Base-by-base conservation (phyloP, 305 asterid species). In the Fraxinus platypoda region DNA sequence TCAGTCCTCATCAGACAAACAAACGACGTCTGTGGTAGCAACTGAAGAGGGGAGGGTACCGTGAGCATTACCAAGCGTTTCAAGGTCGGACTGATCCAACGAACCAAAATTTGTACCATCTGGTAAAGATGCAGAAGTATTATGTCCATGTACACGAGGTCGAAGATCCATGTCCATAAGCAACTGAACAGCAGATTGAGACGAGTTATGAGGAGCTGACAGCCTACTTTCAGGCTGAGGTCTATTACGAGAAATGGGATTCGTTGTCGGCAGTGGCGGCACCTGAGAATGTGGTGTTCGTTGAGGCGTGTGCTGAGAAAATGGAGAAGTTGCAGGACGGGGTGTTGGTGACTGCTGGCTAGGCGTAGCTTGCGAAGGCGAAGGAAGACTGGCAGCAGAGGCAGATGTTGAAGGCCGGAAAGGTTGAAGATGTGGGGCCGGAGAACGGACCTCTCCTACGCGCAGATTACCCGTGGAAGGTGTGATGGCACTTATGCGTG, bases 381-480 rank as follows among this genome's bases (percentile, higher is more conserved):
- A 34, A 11, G 85, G 37, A 46, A 41, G 76, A 57, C 66, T 77
- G 70, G 81, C 41, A 7, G 81, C 52, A 52, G 82, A 46, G 3
- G 59, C 68, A 49, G 76, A 52, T 15, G 37, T 25, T 41, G 84
- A 70, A 6, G 85, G 84, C 75, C 87, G 79, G 83, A 82, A 89
- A n/a, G 83, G 84, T 33, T 77, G 87, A 81, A 85, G 88, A 43
- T 83, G 89, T 25, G 91, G 90, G 34, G 87, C 83, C 1, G 82
- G 84, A 80, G 87, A 77, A 37, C 90, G 90, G 21, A 81, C 41
- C 49, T 87, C 90, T 71, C 80, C 81, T 43, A 62, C 75, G 68
- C 86, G 88, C 54, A 71, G 38, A 81, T 83, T 82, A 34, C 75
- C 77, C 3, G 35, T 66, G 15, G 82, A 77, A 81, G 88, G 88